Evolutionary conservation across 805 yeast species (phyloP).

Genomic region (Schizosaccharomyces octosporus): DNA sequence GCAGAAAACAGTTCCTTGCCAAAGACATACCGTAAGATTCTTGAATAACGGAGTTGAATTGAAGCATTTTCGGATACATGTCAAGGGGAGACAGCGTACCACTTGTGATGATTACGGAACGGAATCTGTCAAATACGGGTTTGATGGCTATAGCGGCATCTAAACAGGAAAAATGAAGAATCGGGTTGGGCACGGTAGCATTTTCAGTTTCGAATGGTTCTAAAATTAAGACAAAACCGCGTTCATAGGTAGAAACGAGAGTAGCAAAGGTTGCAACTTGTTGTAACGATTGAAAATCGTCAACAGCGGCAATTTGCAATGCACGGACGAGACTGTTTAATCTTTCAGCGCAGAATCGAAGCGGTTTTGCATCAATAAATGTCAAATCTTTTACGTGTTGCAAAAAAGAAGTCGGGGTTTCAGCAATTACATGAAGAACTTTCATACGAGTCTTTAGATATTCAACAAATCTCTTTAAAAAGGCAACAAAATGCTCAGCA

Average conservation of each 20-base stretch:
- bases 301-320: conserved; percentile 63
- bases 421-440: conserved; percentile 90
- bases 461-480: conserved; percentile 75
- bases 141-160: conserved; percentile 96
- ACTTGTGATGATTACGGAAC: conserved; percentile 80
- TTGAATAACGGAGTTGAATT: conserved; percentile 78
- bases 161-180: conserved; percentile 71
- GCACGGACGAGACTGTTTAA: conserved; percentile 72
- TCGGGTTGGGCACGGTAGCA: conserved; percentile 91
- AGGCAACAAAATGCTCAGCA: conserved; percentile 91
- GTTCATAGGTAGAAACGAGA: conserved; percentile 76
- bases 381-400: conserved; percentile 85
- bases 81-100: conserved; percentile 96
- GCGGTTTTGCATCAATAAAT: conserved; percentile 75
- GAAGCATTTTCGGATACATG: conserved; percentile 93
- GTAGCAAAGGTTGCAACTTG: conserved; percentile 96
- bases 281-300: conserved; percentile 75
- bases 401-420: conserved; percentile 78
- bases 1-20: conserved; percentile 74
- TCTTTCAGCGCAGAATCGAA: conserved; percentile 70
- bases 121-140: conserved; percentile 82
- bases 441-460: conserved; percentile 93
- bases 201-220: conserved; percentile 93
- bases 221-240: conserved; percentile 69
- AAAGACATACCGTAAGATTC: conserved; percentile 91